These are phyloP conservation scores for Proliferodiscus dingleyae DNA, from an alignment of 2,329 filamentous ascomycete species.

Conservation along the genomic window DNA sequence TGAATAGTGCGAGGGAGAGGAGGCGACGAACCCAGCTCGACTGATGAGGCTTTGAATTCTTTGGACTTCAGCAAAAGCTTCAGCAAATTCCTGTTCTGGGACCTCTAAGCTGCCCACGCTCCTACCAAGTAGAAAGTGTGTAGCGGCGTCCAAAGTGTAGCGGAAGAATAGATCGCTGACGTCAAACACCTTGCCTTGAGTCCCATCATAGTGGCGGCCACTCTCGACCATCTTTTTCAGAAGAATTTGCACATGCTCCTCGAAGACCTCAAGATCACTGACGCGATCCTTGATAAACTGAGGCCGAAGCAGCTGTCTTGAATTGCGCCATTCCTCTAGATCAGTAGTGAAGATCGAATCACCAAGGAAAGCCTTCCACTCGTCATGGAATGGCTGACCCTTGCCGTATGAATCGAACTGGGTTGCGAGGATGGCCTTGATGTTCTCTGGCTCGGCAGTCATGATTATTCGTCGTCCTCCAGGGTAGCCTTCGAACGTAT, in stretches of 20 bases:
- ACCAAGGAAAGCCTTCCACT: conserved; percentile 73
- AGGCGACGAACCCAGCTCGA: conserved; percentile 50
- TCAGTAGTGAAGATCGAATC: conserved; percentile 79
- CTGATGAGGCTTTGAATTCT: conserved; percentile 64
- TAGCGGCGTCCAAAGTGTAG: conserved; percentile 80
- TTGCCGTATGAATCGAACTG: conserved; percentile 86
- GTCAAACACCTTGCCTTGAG: conserved; percentile 60
- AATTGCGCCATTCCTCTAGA: conserved; percentile 71
- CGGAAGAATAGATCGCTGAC: conserved; percentile 76
- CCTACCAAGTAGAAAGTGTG: conserved; percentile 78
- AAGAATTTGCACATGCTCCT: conserved; percentile 70
- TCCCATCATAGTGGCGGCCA: conserved; percentile 39
- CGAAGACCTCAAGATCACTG: conserved; percentile 75
- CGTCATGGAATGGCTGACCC: conserved; percentile 65
- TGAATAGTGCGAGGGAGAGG: background rate
- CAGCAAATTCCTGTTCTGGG: conserved; percentile 64
- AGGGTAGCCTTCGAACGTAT: conserved; percentile 52
- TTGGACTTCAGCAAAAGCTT: conserved; percentile 77
- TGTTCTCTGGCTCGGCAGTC: conserved; percentile 81
- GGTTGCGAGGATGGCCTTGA: conserved; percentile 83
- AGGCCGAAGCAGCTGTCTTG: conserved; percentile 75
- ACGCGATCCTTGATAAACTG: conserved; percentile 85
- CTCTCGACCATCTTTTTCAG: conserved; percentile 61
- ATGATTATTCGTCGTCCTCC: conserved; percentile 43
- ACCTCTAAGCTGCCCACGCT: conserved; percentile 58